Base-by-base conservation (phyloP, 1,284 basidiomycete species). In the Ceratobasidium sp. region DNA sequence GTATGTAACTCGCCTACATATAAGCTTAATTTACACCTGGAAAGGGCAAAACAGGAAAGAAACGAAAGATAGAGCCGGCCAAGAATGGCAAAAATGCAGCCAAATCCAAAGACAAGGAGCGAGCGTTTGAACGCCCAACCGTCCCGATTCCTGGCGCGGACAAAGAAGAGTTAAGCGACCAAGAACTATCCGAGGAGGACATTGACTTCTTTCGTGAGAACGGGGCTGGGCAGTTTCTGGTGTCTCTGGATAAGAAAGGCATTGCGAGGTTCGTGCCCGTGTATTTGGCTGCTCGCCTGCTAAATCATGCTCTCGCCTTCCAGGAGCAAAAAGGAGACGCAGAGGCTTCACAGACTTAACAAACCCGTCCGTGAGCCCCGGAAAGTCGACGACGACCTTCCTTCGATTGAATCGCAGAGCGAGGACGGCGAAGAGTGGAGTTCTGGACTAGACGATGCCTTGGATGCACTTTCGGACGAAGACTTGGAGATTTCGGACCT, bases 291-390 rank as follows among this genome's bases (percentile, higher is more conserved):
- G 47, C n/a, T 52, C 50, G 42, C 29, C 52, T 72, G 52, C 43
- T 43, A n/a, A 64, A 31, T 54, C 13, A 40, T n/a, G 47, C 68
- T n/a, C n/a, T 7, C 25, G 34, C 32, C 22, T 62, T 64, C 1
- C 71, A 93, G 91, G 86, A 93, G 89, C 76, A 93, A 92, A 79
- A 89, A 87, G 73, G 90, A 90, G 78, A 88, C 84, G 0, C 80
- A 84, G 68, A 82, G 88, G 68, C 78, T 92, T 56, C 87, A 85
- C 76, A 84, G 82, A 71, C 76, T 90, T 45, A 80, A 83, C 72
- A 91, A 87, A 77, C 88, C 89, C 7, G 75, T 80, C 42, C 84
- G 84, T 60, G 35, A 53, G 79, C 79, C 71, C 74, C 75, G 47
- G 15, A 72, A 75, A 15, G 78, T 79, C 25, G 78, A 80, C 47